A percentile compares a stretch with the other conserved stretches of the same genome.
Evolutionary conservation across 2,329 filamentous ascomycete genomes (phyloP).

Genomic region (Trichoderma lentiforme): DNA sequence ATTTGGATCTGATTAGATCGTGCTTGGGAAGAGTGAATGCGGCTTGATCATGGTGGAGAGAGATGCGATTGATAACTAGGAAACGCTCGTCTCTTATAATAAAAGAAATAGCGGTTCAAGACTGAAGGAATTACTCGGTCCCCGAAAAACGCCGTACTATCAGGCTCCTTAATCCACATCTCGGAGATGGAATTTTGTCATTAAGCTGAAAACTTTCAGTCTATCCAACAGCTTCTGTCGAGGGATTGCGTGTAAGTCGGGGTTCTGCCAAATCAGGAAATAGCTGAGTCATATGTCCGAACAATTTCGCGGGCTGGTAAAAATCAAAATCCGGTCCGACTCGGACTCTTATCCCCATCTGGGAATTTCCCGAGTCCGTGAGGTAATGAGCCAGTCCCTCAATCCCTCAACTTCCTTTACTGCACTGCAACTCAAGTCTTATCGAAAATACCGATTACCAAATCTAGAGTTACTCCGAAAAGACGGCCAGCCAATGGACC

Average conservation of each 20-base stretch:
- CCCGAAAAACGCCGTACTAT: not conserved
- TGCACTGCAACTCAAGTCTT: not conserved
- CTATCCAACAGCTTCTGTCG: not conserved
- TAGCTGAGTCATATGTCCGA: not conserved
- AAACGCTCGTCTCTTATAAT: not conserved
- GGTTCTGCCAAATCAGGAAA: constrained; percentile 21
- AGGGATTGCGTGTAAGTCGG: not conserved
- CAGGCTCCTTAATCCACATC: not conserved
- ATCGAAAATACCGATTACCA: not conserved
- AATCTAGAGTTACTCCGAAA: not conserved
- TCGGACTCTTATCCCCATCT: not conserved
- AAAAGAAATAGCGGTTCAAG: too few relatives aligned
- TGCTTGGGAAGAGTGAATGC: not conserved
- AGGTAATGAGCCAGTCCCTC: not conserved
- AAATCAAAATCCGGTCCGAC: not conserved
- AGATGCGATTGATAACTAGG: not conserved
- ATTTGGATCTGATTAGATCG: not conserved
- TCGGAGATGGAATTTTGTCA: not conserved
- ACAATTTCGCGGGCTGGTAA: constrained; percentile 11
- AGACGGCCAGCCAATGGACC: not conserved
- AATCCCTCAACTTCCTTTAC: not conserved
- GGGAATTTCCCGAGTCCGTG: not conserved
- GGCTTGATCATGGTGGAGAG: not conserved
- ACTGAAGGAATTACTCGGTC: not conserved
- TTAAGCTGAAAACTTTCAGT: not conserved